Evolutionary conservation across 306 rosid genomes (phyloP), one percentile per base, ranked within the genome.

Genomic region (Corylus americana): DNA sequence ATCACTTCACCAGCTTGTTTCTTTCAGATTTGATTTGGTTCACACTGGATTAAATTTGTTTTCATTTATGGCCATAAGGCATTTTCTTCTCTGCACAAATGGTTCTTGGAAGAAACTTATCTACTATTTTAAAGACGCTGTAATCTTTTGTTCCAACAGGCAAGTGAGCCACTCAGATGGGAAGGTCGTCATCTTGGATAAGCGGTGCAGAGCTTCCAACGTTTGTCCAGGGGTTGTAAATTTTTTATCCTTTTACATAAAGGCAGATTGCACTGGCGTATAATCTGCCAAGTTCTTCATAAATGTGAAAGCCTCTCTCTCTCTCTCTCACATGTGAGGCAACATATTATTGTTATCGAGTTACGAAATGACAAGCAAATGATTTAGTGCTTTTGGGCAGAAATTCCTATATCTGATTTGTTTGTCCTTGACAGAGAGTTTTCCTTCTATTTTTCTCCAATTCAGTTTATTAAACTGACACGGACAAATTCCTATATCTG

Each of bases 81-180:
- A 3, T 18, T 67, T 18, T 39, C 10, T 42, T 42, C 29, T 42
- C 11, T 18, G 6, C 6, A 18, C 27, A 9, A 3, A 17, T 35
- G 70, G 29, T 67, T 67, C 72, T 67, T 18, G 72, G 51, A 67
- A 68, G 67, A 39, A 12, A 39, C 49, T 37, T 4, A 16, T 44
- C 14, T 42, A 29, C n/a, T 20, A 53, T 44, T 12, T 51, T 53
- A 16, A 2, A 18, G 13, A 13, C 37, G 13, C 74, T 7, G 11
- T 68, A 8, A 27, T 67, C 73, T 68, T 67, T 44, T 14, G 22
- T 69, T 77, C 55, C 16, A 66, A 68, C 68, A 77, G 80, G 80
- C 55, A 77, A 68, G 61, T 67, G 75, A 77, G 48, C 58, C 44
- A 54, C 42, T 13, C 2, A 5, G 25, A 2, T 10, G 27, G 35